A percentile compares a stretch with the other conserved stretches of the same genome.
Conservation (phyloP, 2,329 filamentous ascomycete species). For the Phaeosphaeria sp. region DNA sequence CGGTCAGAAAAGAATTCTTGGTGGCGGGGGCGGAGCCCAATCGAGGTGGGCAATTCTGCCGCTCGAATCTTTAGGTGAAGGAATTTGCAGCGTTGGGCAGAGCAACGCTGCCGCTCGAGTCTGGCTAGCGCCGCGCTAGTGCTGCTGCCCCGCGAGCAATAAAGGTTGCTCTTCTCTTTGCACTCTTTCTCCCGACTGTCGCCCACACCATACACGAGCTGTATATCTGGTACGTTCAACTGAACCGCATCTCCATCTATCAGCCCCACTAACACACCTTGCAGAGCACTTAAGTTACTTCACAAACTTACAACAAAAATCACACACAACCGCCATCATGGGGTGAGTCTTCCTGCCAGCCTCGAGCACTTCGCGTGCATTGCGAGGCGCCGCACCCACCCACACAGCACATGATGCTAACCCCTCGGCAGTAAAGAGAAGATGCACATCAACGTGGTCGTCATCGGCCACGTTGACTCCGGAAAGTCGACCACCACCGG, state of each 20-base stretch:
- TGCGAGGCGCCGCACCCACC: background rate
- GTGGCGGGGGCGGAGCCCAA: background rate
- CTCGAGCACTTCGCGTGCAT: conserved; percentile 18
- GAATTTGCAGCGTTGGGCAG: background rate
- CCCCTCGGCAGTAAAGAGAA: conserved; percentile 79
- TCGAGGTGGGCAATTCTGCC: background rate
- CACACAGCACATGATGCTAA: conserved; percentile 38
- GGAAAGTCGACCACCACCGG: conserved; percentile 97
- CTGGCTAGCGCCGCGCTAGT: conserved; percentile 17
- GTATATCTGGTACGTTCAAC: conserved; percentile 10
- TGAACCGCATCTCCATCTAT: background rate
- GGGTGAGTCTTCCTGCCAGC: conserved; percentile 58
- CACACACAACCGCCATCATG: conserved; percentile 62
- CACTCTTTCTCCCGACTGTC: background rate
- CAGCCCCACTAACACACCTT: background rate
- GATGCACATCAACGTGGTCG: conserved; percentile 93
- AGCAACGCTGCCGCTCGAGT: background rate
- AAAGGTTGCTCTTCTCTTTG: conserved; percentile 15
- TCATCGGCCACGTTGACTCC: conserved; percentile 99
- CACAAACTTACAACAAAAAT: conserved; percentile 37
- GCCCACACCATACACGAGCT: conserved; percentile 14
- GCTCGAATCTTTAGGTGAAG: background rate
- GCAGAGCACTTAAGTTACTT: conserved; percentile 38
- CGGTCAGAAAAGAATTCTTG: background rate
- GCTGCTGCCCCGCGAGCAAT: conserved; percentile 5